Conservation (phyloP, 129 eudicot genomes). For the Artemisia annua region DNA sequence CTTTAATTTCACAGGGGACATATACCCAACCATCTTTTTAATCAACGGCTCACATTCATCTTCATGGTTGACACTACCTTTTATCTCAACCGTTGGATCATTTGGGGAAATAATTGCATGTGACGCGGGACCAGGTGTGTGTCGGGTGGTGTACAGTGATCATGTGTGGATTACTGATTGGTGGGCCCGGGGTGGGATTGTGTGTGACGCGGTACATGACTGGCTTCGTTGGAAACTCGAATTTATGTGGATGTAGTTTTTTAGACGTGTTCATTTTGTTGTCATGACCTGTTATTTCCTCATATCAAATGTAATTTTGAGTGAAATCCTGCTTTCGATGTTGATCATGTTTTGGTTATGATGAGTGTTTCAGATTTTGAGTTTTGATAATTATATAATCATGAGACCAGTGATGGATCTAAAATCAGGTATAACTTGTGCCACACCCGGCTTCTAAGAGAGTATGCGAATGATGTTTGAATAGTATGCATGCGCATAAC, state of each 20-base stretch:
- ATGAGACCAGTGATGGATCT: too few species aligned
- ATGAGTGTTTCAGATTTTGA: too few species aligned
- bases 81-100: conserved; percentile 19
- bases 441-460: too few species aligned
- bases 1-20: conserved; percentile 32
- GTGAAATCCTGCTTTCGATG: too few species aligned
- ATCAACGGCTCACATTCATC: conserved; percentile 25
- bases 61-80: background rate
- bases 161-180: conserved; percentile 36
- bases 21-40: conserved; percentile 18
- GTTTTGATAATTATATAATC: too few species aligned
- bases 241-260: background rate
- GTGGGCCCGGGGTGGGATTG: conserved; percentile 12
- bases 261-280: background rate
- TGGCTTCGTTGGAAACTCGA: background rate
- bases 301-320: background rate
- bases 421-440: too few species aligned
- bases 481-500: too few species aligned
- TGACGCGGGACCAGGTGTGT: conserved; percentile 26
- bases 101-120: conserved; percentile 20
- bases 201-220: conserved; percentile 25
- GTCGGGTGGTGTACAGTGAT: conserved; percentile 29
- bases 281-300: background rate
- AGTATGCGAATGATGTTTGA: too few species aligned
- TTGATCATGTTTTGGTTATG: too few species aligned